Evolutionary conservation across 345 rosid genomes (phyloP), one percentile per base, ranked within the genome.

Genomic region (Mallotus nudiflorus): DNA sequence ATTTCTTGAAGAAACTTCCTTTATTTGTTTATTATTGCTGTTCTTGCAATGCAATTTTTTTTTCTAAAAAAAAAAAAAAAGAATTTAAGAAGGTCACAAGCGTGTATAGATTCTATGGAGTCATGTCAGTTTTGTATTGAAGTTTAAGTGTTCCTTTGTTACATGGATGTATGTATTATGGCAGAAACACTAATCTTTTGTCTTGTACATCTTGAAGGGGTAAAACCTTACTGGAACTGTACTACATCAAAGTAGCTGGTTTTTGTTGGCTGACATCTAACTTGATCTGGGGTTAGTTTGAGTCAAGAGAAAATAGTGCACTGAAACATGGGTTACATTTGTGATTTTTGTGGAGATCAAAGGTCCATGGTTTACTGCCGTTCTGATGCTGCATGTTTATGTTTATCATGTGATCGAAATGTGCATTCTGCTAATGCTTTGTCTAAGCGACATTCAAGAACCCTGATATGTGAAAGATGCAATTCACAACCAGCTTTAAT

Each of bases 381-480:
- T 27, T 96, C 99, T 0, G 99, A 96, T 84, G 93, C 88, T 46
- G 99, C 98, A 1, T 90, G 93, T 77, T 80, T 96, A 40, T 96
- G 98, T 77, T 87, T 96, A 42, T 96, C 99, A 10, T 96, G 99
- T 73, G 99, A 96, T 72, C 78, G 95, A 48, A 89, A 83, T 78
- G 94, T 96, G 59, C 99, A 96, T 75, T 89, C 96, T 49, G 98
- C 99, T 45, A 96, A 96, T 67, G 94, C 97, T 40, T 82, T 96
- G 74, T 92, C 99, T 0, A 92, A 78, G 69, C 90, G 97, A 35
- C 99, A 96, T 78, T 89, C 97, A 4, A 75, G 99, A 49, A 90
- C 96, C 2, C 87, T 96, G 39, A 9, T 92, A 68, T 96, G 98
- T 57, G 99, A 92, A 62, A 87, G 96, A 73, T 96, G 99, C 72